Evolutionary conservation across 371 early-diverging fungal species (phyloP), one percentile per base, ranked within the genome.

Genomic region (Mortierella sp.): DNA sequence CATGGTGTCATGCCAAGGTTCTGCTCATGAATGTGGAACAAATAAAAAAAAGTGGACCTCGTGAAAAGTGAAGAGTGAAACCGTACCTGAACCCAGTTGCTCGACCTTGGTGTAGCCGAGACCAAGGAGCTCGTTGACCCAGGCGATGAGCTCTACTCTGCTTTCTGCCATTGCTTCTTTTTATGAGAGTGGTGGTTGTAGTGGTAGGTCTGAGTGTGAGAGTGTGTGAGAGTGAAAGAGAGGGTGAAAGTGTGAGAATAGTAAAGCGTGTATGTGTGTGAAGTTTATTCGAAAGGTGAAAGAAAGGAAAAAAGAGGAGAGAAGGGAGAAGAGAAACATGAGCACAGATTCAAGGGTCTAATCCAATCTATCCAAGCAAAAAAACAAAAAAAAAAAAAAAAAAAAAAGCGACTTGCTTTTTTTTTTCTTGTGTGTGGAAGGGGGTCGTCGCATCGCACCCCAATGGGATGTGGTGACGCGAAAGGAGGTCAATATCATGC

Each of bases 71-170:
- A 26, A n/a, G 53, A 53, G 26, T 55, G 55, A 31, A 53, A 70
- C 71, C 66, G 73, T 92, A 94, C 97, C 97, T 78, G 96, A 92
- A 53, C 99, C 98, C 67, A 94, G 92, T 82, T 97, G 97, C 86
- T 98, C 98, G 44, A 98, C 88, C 82, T 97, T 97, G 71, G 96
- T 95, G 86, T 95, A 95, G 78, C 89, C 94, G 61, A 96, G 87
- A 70, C 94, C 94, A 47, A 95, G 89, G 34, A 97, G 91, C 68
- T 96, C 96, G 85, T 98, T 98, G 70, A 97, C 71, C 99, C 99
- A 98, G 48, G 92, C 92, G 29, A 98, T 82, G 43, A 99, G 90
- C 80, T 97, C 97, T 47, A 90, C 93, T 83, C 98, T 90, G 73
- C 93, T 93, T 88, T 94, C 95, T 58, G 91, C 88, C 96, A 95